Evolutionary conservation across 306 rosid genomes (phyloP).

Genomic region (Pyrus betulifolia): DNA sequence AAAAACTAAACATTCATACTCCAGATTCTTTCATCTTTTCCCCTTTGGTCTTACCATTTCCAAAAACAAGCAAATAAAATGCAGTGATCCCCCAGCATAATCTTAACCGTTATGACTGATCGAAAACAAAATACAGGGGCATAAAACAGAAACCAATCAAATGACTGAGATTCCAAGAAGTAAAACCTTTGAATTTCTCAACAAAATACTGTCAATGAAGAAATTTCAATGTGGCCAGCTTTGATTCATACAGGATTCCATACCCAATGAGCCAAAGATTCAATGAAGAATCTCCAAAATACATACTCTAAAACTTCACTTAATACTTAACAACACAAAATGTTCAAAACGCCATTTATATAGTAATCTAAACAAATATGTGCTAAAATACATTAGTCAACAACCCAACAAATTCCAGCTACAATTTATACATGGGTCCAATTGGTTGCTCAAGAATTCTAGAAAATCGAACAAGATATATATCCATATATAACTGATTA

Average conservation of each 20-base stretch:
- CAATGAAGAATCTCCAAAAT: background rate
- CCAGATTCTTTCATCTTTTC: background rate
- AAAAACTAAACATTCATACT: background rate
- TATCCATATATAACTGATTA: background rate
- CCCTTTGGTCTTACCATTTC: background rate
- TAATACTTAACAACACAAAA: background rate
- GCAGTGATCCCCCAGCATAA: background rate
- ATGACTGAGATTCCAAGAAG: constrained; percentile 1
- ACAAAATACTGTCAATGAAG: background rate
- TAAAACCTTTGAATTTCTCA: background rate
- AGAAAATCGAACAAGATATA: background rate
- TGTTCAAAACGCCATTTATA: background rate
- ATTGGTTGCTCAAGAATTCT: background rate
- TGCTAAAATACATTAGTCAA: background rate
- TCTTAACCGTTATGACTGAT: background rate
- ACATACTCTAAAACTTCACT: background rate
- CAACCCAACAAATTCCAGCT: background rate
- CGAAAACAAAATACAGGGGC: background rate
- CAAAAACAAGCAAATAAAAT: background rate
- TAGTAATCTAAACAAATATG: background rate
- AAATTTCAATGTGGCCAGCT: background rate
- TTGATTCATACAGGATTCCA: background rate
- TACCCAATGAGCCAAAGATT: background rate
- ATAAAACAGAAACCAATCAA: background rate
- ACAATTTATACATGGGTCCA: background rate